Evolutionary conservation across 202 grass and related monocot genomes (phyloP).

Genomic region (Elaeis oleifera): DNA sequence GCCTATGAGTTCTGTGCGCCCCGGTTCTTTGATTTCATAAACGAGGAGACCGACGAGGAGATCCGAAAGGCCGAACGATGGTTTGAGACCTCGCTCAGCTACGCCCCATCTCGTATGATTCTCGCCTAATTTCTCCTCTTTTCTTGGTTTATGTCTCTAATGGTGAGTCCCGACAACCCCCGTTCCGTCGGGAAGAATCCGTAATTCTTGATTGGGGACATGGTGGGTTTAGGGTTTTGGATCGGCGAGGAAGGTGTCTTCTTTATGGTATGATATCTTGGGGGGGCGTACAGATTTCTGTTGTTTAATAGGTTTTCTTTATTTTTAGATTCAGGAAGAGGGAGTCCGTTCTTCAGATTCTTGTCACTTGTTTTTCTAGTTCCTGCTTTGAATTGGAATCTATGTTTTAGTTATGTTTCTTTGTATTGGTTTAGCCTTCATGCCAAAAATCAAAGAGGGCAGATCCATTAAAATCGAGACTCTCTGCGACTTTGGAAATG

Average conservation of each 20-base stretch:
- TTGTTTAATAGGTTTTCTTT: too few species aligned
- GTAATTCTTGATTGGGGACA: too few species aligned
- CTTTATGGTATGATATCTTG: too few species aligned
- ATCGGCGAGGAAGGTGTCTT: too few species aligned
- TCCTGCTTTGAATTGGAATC: not conserved
- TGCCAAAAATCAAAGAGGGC: constrained; percentile 55
- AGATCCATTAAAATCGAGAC: constrained; percentile 45
- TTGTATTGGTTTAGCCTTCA: constrained; percentile 49
- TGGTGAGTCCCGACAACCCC: too few species aligned
- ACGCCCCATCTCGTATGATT: constrained; percentile 63
- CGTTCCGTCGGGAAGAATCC: not conserved
- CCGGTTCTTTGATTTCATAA: constrained; percentile 70
- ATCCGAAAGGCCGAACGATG: constrained; percentile 56
- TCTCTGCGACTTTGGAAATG: constrained; percentile 48
- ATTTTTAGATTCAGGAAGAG: too few species aligned
- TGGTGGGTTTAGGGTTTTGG: not conserved
- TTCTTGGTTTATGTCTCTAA: too few species aligned
- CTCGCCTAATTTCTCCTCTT: not conserved
- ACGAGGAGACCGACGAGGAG: constrained; percentile 52
- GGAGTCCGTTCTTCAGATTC: too few species aligned
- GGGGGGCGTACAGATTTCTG: too few species aligned
- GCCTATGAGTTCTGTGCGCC: constrained; percentile 81
- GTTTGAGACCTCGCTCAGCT: constrained; percentile 54
- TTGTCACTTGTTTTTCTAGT: not conserved
- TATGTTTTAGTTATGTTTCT: not conserved